Evolutionary conservation across 306 rosid species (phyloP), one percentile per base, ranked within the genome.

Genomic region (Lotus japonicus): DNA sequence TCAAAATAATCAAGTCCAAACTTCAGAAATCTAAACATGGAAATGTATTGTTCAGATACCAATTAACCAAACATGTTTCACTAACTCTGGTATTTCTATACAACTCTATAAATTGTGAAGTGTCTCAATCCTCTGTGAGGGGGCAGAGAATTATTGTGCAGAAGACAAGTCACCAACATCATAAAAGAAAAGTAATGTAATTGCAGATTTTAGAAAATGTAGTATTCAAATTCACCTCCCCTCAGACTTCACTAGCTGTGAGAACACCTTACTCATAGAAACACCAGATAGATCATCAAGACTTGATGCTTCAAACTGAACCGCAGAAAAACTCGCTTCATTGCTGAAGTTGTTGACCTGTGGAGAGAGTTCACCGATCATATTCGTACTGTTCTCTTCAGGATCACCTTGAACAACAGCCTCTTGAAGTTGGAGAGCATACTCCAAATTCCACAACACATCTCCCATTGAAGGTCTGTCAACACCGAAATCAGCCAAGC

Each of bases 391-490:
- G 81, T 92, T 87, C 41, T 89, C 97, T 71, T 89, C 92, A n/a
- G 90, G 82, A 55, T 89, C 95, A 19, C 81, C 89, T 65, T 77
- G 85, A 38, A 84, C 75, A 2, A 76, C 86, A 0, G 95, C 90
- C 76, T 85, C 92, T 61, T 92, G 96, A 58, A 92, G 88, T 49
- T 92, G 96, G 48, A 89, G 92, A 4, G 98, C 90, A 26, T 84
- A 85, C 81, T 92, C 98, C 70, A 89, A 80, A 66, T 92, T 89
- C 92, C 95, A 87, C 82, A 92, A 57, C 11, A 92, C 92, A 66
- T 92, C 98, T 58, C 98, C 98, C 96, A 92, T 89, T 0, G 98
- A 80, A 61, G 96, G 95, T 72, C 96, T 77, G 60, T 92, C 95
- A 26, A 85, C 89, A 52, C 98, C 98, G 7, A 11, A 87, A 57